Percentiles rank a stretch among this genome's conserved stretches.
Evolutionary conservation across 2,329 filamentous ascomycete genomes (phyloP).

Genomic region (Trichoderma oligosporum): DNA sequence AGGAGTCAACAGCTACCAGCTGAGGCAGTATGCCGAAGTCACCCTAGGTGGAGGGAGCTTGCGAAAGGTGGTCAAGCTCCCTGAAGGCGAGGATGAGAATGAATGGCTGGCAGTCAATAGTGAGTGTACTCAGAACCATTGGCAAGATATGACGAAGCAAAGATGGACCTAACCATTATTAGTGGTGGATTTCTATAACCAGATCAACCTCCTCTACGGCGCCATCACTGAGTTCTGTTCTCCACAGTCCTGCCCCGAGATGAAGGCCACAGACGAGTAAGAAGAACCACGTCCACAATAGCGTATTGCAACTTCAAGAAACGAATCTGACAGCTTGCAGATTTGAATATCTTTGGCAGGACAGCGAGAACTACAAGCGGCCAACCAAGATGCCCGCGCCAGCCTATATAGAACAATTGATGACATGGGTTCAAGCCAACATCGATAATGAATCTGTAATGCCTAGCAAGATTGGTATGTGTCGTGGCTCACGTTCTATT

Average conservation of each 20-base stretch:
- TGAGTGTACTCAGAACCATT: conserved; percentile 41
- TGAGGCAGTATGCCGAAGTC: conserved; percentile 96
- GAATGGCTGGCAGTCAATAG: conserved; percentile 98
- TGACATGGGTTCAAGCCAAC: conserved; percentile 92
- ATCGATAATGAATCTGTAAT: conserved; percentile 95
- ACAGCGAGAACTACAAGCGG: conserved; percentile 86
- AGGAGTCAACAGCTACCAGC: conserved; percentile 81
- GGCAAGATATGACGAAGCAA: no score
- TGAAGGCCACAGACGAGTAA: conserved; percentile 99
- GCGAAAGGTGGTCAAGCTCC: conserved; percentile 92
- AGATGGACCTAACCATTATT: conserved; percentile 4
- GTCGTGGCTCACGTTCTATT: neutral
- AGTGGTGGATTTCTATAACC: conserved; percentile 99
- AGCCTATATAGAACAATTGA: conserved; percentile 95
- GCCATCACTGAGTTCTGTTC: conserved; percentile 99
- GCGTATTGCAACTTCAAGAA: neutral
- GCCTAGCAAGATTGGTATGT: conserved; percentile 79
- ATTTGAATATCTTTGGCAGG: conserved; percentile 99
- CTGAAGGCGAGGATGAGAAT: conserved; percentile 94
- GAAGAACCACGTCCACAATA: conserved; percentile 27
- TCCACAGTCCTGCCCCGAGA: conserved; percentile 92
- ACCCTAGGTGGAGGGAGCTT: conserved; percentile 92
- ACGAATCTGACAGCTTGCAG: conserved; percentile 39
- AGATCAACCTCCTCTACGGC: conserved; percentile 97
- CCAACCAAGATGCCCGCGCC: conserved; percentile 98